These are phyloP conservation scores for Podospora bellae-mahoneyi DNA, from an alignment of 495 filamentous ascomycete genomes.

Conservation along the genomic window DNA sequence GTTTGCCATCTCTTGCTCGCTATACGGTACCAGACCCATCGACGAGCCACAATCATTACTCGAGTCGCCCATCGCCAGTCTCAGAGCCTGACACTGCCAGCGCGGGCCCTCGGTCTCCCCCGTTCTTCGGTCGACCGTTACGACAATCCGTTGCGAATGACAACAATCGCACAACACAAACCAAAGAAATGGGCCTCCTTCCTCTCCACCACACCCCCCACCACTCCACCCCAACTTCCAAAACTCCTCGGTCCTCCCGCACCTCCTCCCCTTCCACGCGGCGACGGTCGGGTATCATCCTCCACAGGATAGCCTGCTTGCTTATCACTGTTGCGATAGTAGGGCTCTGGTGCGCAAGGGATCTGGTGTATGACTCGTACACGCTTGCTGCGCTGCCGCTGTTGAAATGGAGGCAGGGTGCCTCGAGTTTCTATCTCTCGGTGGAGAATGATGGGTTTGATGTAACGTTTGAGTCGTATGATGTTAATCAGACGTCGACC, in stretches of 20 bases:
- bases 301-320: constrained; percentile 5
- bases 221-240: neutral
- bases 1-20: neutral
- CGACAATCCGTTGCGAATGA: neutral
- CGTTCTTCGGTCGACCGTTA: neutral
- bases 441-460: constrained; percentile 36
- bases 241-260: neutral
- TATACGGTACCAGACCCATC: neutral
- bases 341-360: constrained; percentile 13
- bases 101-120: neutral
- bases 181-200: neutral
- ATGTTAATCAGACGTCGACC: constrained; percentile 28
- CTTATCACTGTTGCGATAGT: neutral
- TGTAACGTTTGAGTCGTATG: constrained; percentile 40
- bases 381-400: constrained; percentile 32
- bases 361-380: constrained; percentile 25
- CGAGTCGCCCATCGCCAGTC: neutral
- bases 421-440: constrained; percentile 31
- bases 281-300: neutral
- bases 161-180: neutral
- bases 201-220: neutral
- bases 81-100: too few relatives aligned
- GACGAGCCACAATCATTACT: neutral
- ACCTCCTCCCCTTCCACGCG: neutral
- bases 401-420: constrained; percentile 28